phyloP scores from a whole-genome alignment of 1,139 yeast genomes.

The Yamadazyma atlantica region DNA sequence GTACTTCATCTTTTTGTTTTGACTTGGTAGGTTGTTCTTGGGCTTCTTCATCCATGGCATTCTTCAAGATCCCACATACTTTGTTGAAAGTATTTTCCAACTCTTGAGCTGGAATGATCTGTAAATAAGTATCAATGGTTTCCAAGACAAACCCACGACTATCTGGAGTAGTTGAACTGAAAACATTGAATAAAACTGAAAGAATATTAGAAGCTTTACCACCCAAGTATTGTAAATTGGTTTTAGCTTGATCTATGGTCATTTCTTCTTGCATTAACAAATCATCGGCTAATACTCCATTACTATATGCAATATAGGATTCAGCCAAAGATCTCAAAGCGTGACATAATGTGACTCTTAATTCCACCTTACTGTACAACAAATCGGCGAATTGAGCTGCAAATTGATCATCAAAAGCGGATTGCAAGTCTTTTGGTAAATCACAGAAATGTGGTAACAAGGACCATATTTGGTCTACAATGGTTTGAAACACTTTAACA shows the following conservation, averaged over 20 bases:
- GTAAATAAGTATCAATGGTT: conserved; percentile 77
- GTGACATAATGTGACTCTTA: conserved; percentile 79
- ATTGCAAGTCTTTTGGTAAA: conserved; percentile 70
- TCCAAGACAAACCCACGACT: conserved; percentile 83
- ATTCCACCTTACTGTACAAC: conserved; percentile 70
- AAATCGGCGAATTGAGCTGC: conserved; percentile 75
- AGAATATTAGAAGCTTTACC: conserved; percentile 70
- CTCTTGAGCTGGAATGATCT: conserved; percentile 67
- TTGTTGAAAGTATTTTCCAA: conserved; percentile 77
- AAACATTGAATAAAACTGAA: conserved; percentile 87
- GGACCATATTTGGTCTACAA: conserved; percentile 91
- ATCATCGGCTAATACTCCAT: conserved; percentile 60
- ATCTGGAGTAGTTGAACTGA: conserved; percentile 81
- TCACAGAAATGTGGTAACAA: conserved; percentile 87
- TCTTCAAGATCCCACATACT: conserved; percentile 75
- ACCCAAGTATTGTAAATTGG: conserved; percentile 62
- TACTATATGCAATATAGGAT: conserved; percentile 63
- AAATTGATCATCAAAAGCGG: conserved; percentile 68
- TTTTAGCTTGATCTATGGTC: conserved; percentile 53
- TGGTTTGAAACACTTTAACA: conserved; percentile 73
- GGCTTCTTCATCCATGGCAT: conserved; percentile 68
- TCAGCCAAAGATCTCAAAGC: conserved; percentile 77
- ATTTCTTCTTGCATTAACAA: conserved; percentile 60
- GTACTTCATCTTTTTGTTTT: conserved; percentile 20
- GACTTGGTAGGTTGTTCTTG: conserved; percentile 5